Percentiles rank a stretch among this genome's conserved stretches.
These are phyloP conservation scores for Neobulgaria alba DNA, from an alignment of 2,329 filamentous ascomycete genomes.

Conservation along the genomic window DNA sequence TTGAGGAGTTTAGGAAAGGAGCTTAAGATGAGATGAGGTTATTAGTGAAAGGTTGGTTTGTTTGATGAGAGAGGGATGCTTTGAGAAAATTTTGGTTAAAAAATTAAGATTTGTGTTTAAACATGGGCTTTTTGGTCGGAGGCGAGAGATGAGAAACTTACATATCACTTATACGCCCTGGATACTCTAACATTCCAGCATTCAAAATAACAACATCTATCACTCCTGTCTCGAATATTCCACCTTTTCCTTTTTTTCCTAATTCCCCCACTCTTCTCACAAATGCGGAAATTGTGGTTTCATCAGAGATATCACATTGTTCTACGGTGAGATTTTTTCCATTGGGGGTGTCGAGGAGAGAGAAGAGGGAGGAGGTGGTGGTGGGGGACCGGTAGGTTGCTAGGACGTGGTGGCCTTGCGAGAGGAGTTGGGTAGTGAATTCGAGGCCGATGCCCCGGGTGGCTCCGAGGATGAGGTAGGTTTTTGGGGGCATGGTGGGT, in stretches of 20 bases:
- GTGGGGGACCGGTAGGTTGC: slow-evolving; percentile 36
- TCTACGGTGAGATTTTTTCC: slow-evolving; percentile 16
- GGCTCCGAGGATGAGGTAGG: slow-evolving; percentile 38
- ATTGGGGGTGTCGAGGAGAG: slow-evolving; percentile 35
- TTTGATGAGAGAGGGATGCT: too few species aligned
- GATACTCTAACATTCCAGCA: slow-evolving; percentile 47
- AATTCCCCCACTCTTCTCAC: slow-evolving; percentile 11
- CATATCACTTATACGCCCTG: slow-evolving; percentile 33
- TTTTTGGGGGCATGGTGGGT: slow-evolving; percentile 13
- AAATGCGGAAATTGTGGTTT: slow-evolving; percentile 38
- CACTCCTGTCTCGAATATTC: slow-evolving; percentile 11
- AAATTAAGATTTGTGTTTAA: too few species aligned
- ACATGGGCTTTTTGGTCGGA: too few species aligned
- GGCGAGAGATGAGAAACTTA: slow-evolving; percentile 29
- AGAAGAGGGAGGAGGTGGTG: slow-evolving; percentile 34
- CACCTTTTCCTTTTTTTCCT: slow-evolving; percentile 5
- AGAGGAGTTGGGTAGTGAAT: slow-evolving; percentile 33
- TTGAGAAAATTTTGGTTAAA: too few species aligned
- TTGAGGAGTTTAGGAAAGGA: slow-evolving; percentile 44
- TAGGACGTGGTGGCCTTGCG: slow-evolving; percentile 34
- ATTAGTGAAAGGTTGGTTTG: too few species aligned
- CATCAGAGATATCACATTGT: slow-evolving; percentile 44
- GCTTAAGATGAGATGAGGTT: slow-evolving; percentile 29
- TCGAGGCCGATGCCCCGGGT: slow-evolving; percentile 39
- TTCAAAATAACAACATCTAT: slow-evolving; percentile 46